A percentile compares a stretch with the other conserved stretches of the same genome.
These are phyloP conservation scores for Alopecurus myosuroides DNA, from an alignment of 176 grass and related monocot genomes.

Conservation along the genomic window DNA sequence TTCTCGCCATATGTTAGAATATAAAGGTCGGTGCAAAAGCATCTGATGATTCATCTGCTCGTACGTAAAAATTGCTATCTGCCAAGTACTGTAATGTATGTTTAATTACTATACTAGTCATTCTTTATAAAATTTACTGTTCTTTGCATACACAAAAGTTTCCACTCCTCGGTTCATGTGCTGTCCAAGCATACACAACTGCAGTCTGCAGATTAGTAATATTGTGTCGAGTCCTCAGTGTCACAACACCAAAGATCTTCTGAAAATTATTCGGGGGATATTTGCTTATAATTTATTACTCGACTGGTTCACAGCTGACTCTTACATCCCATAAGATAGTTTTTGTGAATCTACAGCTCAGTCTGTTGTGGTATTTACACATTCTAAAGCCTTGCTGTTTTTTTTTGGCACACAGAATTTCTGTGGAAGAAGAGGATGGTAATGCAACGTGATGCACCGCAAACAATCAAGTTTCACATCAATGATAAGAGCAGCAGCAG, in stretches of 20 bases:
- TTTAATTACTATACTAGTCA: background rate
- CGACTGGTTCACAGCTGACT: background rate
- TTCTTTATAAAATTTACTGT: background rate
- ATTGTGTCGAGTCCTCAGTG: background rate
- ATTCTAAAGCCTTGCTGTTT: slow-evolving; percentile 19
- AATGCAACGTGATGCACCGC: slow-evolving; percentile 26
- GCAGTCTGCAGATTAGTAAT: background rate
- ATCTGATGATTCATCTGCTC: background rate
- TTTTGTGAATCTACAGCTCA: background rate
- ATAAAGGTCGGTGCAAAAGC: slow-evolving; percentile 47
- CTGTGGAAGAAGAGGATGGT: slow-evolving; percentile 45
- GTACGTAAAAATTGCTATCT: slow-evolving; percentile 1
- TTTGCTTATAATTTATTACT: slow-evolving; percentile 3
- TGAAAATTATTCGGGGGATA: background rate
- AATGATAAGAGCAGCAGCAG: background rate
- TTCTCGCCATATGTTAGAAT: slow-evolving; percentile 46
- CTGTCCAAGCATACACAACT: background rate
- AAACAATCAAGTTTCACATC: slow-evolving; percentile 29
- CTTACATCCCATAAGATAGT: background rate
- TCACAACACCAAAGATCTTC: background rate
- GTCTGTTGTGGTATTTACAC: background rate
- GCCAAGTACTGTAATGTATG: slow-evolving; percentile 6
- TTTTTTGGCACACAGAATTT: slow-evolving; percentile 49
- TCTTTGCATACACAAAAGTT: background rate
- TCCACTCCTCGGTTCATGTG: background rate